A percentile compares a stretch with the other conserved stretches of the same genome.
These are phyloP conservation scores for Yarrowia sp. DNA, from an alignment of 805 yeast genomes.

Conservation along the genomic window DNA sequence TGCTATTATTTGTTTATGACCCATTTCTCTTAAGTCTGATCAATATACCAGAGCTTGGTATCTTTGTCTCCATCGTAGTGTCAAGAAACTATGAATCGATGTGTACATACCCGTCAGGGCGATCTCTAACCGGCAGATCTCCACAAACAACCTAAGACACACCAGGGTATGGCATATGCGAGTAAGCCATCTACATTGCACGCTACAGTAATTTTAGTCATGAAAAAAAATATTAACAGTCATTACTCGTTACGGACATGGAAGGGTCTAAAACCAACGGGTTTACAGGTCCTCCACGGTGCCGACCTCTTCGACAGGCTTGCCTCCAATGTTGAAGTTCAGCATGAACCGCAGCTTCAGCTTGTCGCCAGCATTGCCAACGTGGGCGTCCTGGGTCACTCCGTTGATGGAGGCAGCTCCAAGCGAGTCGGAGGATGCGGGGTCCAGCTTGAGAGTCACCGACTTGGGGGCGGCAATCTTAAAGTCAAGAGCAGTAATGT, in stretches of 20 bases:
- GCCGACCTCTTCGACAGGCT: constrained; percentile 55
- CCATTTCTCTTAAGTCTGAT: too few species aligned
- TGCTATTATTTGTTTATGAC: too few species aligned
- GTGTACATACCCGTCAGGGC: background rate
- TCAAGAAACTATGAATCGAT: background rate
- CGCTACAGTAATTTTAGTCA: too few species aligned
- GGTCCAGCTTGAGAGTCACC: constrained; percentile 55
- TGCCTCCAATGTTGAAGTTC: constrained; percentile 52
- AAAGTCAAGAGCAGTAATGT: constrained; percentile 54
- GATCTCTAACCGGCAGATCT: background rate
- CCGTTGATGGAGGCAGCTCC: constrained; percentile 50
- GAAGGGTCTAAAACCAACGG: background rate
- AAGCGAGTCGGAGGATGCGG: constrained; percentile 59
- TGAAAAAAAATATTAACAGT: background rate
- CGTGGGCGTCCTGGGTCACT: constrained; percentile 50
- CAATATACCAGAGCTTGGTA: too few species aligned
- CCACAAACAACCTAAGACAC: background rate
- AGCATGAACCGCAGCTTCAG: constrained; percentile 77
- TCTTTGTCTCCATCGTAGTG: too few species aligned
- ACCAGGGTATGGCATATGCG: too few species aligned
- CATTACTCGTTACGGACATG: constrained; percentile 25
- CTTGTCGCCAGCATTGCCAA: constrained; percentile 35
- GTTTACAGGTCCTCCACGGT: constrained; percentile 40
- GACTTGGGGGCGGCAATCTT: constrained; percentile 70
- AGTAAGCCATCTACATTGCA: too few species aligned